These are phyloP conservation scores for Pochonia chlamydosporia DNA, from an alignment of 2,329 filamentous ascomycete species.

Conservation along the genomic window DNA sequence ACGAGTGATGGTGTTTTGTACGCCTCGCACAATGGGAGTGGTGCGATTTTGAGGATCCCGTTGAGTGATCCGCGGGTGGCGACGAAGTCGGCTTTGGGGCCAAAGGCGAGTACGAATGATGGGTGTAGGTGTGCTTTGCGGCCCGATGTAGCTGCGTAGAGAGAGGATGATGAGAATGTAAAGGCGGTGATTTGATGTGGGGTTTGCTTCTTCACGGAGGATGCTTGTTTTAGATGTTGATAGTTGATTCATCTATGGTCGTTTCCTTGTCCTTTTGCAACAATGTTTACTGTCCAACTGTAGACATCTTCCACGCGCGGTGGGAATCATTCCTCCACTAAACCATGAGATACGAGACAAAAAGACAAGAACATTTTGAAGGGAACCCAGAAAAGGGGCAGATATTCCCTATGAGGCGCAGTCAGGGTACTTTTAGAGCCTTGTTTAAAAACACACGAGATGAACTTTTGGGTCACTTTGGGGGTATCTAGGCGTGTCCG, in stretches of 20 bases:
- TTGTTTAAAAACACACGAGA: background rate
- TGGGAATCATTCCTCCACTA: background rate
- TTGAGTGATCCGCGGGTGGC: background rate
- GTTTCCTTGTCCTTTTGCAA: background rate
- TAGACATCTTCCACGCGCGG: background rate
- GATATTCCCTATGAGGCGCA: background rate
- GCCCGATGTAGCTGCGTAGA: background rate
- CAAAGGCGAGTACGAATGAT: background rate
- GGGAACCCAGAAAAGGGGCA: background rate
- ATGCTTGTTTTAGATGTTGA: background rate
- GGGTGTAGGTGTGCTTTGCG: background rate
- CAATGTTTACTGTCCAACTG: background rate
- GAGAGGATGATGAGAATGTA: too few relatives aligned
- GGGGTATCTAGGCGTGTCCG: slow-evolving; percentile 6
- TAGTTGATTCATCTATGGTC: background rate
- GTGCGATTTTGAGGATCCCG: background rate
- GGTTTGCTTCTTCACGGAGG: background rate
- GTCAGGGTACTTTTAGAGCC: background rate
- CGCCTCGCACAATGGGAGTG: slow-evolving; percentile 1
- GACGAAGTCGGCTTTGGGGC: background rate
- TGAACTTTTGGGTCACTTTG: background rate
- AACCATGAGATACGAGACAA: background rate
- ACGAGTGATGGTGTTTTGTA: slow-evolving; percentile 8
- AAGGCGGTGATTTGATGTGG: too few relatives aligned
- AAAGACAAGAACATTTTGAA: background rate